Percentiles rank a stretch among this genome's conserved stretches.
These are phyloP conservation scores for Bonia amplexicaulis DNA, from an alignment of 176 grass and related monocot genomes.

Conservation along the genomic window DNA sequence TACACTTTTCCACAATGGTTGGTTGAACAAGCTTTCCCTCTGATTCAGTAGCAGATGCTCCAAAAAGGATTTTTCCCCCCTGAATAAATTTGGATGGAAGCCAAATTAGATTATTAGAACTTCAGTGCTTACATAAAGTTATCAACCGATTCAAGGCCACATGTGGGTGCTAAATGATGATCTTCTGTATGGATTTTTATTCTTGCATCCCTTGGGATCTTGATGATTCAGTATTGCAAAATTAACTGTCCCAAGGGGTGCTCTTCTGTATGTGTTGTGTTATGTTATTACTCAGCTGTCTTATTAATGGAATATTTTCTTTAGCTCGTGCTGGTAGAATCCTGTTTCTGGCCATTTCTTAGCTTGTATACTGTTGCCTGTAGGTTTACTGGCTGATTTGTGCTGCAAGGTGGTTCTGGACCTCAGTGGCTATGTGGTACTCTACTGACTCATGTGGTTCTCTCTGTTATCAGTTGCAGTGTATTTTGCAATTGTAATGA, in stretches of 20 bases:
- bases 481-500: not conserved
- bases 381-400: not conserved
- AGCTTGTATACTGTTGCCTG: no score
- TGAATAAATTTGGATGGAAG: constrained; percentile 17
- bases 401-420: not conserved
- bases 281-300: no score
- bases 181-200: no score
- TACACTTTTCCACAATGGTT: constrained; percentile 68
- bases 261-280: no score
- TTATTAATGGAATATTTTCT: no score
- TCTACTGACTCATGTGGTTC: not conserved
- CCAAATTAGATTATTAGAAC: constrained; percentile 15
- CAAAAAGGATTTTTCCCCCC: constrained; percentile 87
- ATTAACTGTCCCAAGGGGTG: no score
- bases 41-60: constrained; percentile 76
- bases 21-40: constrained; percentile 85
- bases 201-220: no score
- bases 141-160: not conserved
- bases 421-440: not conserved
- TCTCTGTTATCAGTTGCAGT: not conserved
- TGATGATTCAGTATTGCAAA: no score
- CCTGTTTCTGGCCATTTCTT: no score
- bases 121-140: constrained; percentile 5
- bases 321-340: no score
- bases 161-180: not conserved